These are phyloP conservation scores for Penstemon newberryi DNA, from an alignment of 257 asterid species.

Conservation along the genomic window DNA sequence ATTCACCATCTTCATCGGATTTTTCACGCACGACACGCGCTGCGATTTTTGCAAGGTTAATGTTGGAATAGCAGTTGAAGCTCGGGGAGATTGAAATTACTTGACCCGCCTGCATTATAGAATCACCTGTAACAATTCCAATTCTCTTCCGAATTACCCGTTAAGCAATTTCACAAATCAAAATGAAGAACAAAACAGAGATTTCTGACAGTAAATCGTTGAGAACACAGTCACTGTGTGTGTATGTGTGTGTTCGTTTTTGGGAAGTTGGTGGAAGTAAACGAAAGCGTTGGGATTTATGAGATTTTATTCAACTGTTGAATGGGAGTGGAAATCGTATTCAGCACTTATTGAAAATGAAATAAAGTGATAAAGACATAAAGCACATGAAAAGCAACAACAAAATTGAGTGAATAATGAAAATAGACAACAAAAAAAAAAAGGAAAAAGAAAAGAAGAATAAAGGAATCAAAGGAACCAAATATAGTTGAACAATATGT, in stretches of 20 bases:
- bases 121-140: too few relatives aligned
- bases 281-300: conserved; percentile 31
- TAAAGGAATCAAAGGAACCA: not conserved
- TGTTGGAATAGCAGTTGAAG: conserved; percentile 53
- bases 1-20: conserved; percentile 41
- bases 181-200: not conserved
- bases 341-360: not conserved
- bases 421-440: not conserved
- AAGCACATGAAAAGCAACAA: not conserved
- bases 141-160: not conserved
- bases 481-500: too few relatives aligned
- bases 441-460: not conserved
- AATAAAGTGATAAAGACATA: not conserved
- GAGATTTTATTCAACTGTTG: conserved; percentile 18
- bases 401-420: not conserved
- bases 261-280: conserved; percentile 28
- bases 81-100: conserved; percentile 45
- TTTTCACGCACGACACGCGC: conserved; percentile 49
- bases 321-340: conserved; percentile 2
- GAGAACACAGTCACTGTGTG: not conserved
- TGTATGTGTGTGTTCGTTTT: not conserved
- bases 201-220: too few relatives aligned
- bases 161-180: not conserved
- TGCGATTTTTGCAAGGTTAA: conserved; percentile 36
- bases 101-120: conserved; percentile 29